These are phyloP conservation scores for Xylaria palmicola DNA, from an alignment of 495 filamentous ascomycete species.

Conservation along the genomic window DNA sequence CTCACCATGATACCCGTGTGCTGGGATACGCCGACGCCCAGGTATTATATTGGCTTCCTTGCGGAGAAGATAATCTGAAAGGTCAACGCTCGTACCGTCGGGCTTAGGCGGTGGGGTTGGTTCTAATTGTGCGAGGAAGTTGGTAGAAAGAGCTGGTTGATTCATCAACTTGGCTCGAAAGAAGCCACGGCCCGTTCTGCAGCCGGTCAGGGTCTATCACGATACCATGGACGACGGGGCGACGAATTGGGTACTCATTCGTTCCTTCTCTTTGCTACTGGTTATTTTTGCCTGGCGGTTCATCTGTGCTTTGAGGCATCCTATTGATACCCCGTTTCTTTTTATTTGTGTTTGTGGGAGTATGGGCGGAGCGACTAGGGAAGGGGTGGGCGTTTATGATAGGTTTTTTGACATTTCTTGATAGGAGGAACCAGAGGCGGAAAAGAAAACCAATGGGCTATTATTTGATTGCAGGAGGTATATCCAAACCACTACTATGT, in stretches of 20 bases:
- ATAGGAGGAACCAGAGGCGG: neutral
- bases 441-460: too few relatives aligned
- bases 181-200: neutral
- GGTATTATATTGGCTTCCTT: constrained; percentile 44
- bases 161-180: neutral
- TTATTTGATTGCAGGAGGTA: too few relatives aligned
- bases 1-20: constrained; percentile 49
- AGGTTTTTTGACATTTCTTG: neutral
- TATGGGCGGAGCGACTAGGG: neutral
- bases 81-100: neutral
- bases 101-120: too few relatives aligned
- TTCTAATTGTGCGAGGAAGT: neutral
- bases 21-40: constrained; percentile 23
- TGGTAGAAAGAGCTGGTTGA: neutral
- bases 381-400: neutral
- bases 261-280: neutral
- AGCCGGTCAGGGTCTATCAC: neutral
- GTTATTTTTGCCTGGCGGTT: neutral
- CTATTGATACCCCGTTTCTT: constrained; percentile 26
- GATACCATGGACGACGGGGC: neutral
- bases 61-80: constrained; percentile 1
- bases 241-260: neutral
- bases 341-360: neutral
- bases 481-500: too few relatives aligned
- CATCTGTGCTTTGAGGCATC: constrained; percentile 28